phyloP scores from a whole-genome alignment of 2,329 filamentous ascomycete genomes.

The Ascomycota sp. region DNA sequence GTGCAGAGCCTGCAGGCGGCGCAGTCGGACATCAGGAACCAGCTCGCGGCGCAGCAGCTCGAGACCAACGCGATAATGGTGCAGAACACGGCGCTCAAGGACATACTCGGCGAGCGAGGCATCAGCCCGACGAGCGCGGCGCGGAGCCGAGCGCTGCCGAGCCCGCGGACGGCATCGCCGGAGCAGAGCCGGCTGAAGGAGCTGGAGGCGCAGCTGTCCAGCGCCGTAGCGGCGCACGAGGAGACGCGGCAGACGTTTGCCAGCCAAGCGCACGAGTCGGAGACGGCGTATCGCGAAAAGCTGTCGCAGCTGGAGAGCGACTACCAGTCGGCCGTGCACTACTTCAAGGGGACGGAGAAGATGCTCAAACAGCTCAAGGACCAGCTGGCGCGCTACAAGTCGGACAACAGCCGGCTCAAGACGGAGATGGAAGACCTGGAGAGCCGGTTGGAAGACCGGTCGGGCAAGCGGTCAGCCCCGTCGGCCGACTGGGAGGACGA shows the following conservation, averaged over 20 bases:
- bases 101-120: constrained; percentile 72
- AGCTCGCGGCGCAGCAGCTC: constrained; percentile 65
- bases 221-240: constrained; percentile 57
- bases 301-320: constrained; percentile 85
- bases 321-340: constrained; percentile 92
- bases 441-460: constrained; percentile 21
- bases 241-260: constrained; percentile 63
- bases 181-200: constrained; percentile 61
- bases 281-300: constrained; percentile 76
- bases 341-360: constrained; percentile 95
- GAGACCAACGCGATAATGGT: constrained; percentile 86
- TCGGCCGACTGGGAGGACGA: constrained; percentile 53
- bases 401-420: constrained; percentile 62
- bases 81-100: constrained; percentile 81
- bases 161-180: constrained; percentile 49
- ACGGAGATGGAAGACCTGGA: constrained; percentile 52
- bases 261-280: constrained; percentile 63
- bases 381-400: constrained; percentile 79
- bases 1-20: constrained; percentile 59
- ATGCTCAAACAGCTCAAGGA: constrained; percentile 98
- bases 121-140: constrained; percentile 54
- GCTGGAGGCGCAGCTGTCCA: constrained; percentile 68
- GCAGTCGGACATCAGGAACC: constrained; percentile 61
- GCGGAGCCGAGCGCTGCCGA: constrained; percentile 50
- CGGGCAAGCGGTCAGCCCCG: constrained; percentile 15